A percentile compares a stretch with the other conserved stretches of the same genome.
phyloP scores from a whole-genome alignment of 164 flowering plant genomes.

The Umbellularia californica region DNA sequence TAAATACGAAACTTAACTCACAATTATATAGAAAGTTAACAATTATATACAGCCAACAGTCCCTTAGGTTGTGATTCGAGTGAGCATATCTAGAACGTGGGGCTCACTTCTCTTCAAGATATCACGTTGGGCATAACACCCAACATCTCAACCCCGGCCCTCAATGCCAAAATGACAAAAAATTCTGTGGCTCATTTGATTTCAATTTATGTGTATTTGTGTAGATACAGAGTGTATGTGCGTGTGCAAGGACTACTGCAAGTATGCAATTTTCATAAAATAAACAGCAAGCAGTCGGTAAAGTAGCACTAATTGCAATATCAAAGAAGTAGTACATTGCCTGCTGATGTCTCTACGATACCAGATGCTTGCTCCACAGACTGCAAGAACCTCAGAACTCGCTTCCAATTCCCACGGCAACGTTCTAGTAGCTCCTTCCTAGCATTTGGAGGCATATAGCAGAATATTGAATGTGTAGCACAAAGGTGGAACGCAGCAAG shows the following conservation, averaged over 20 bases:
- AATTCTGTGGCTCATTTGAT: too few species aligned
- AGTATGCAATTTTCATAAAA: neutral
- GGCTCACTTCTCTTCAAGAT: too few species aligned
- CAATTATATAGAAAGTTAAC: too few species aligned
- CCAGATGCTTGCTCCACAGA: slow-evolving; percentile 71
- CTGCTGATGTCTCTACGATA: slow-evolving; percentile 66
- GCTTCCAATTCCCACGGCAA: slow-evolving; percentile 82
- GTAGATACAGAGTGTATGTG: too few species aligned
- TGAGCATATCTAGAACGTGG: too few species aligned
- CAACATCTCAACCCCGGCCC: too few species aligned
- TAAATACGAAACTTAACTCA: too few species aligned
- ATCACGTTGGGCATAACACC: too few species aligned
- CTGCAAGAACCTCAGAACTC: slow-evolving; percentile 79
- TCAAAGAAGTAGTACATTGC: slow-evolving; percentile 75
- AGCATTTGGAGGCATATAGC: slow-evolving; percentile 29
- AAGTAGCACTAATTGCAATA: neutral
- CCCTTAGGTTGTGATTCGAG: too few species aligned
- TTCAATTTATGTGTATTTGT: too few species aligned
- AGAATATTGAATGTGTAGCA: slow-evolving; percentile 36
- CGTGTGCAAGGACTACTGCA: neutral
- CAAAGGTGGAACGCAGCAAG: slow-evolving; percentile 73
- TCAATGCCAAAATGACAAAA: too few species aligned
- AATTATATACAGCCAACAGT: too few species aligned
- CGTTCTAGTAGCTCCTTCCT: slow-evolving; percentile 47
- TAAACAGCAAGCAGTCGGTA: neutral